Base-by-base conservation (phyloP, 306 rosid species). In the Rosa multiflora region DNA sequence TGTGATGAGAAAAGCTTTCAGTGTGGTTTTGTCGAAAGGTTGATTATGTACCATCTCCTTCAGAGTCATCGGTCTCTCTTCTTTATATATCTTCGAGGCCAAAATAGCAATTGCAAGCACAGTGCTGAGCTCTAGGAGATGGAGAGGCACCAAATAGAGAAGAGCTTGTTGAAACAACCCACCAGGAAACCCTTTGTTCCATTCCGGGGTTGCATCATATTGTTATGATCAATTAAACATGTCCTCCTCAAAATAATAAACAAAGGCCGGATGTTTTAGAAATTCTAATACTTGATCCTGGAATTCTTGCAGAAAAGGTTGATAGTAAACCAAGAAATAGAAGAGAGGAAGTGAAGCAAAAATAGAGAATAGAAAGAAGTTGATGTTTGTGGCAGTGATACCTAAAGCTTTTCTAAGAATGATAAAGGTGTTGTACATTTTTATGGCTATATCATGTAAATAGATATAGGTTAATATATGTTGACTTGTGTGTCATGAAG, bases 311-410 rank as follows among this genome's bases (percentile, higher is more conserved):
- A 80, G 81, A 72, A 43, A 35, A 32, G 23, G 51, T 80, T 91
- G 91, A 20, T 76, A 79, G 81, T 83, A 84, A 77, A 86, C 29
- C 81, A 80, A 83, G 81, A 88, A 78, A 81, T 77, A 72, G 59
- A 86, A 85, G 72, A 89, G 84, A 67, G 90, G 94, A 37, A 89
- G 81, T 3, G 88, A 83, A 79, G 73, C 53, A 75, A 89, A 40
- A 73, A 85, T 29, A 20, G 82, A 72, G 85, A 91, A 80, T 85
- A 87, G 43, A 80, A 81, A 82, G 83, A 93, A 91, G 56, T 86
- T 93, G 64, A 75, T 79, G 78, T 84, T 89, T 84, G 82, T 17
- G 35, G 35, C 1, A 75, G 67, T 76, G 81, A 83, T 71, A 20
- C 73, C 52, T 2, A 72, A 21, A 21, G 94, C 80, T 87, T 93